phyloP scores from a whole-genome alignment of 331 rosid genomes.

The Telfairia occidentalis region DNA sequence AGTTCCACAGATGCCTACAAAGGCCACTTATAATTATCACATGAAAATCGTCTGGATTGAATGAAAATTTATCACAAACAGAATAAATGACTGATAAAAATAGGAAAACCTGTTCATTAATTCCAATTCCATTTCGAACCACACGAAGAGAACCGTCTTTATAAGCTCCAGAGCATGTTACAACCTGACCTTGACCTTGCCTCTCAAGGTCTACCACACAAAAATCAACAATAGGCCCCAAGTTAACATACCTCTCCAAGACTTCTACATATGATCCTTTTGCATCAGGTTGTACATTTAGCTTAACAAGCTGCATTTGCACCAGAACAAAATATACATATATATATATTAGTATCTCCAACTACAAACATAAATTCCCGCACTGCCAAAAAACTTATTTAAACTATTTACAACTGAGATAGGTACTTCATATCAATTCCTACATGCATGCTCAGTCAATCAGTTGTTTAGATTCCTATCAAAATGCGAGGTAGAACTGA shows the following conservation, averaged over 20 bases:
- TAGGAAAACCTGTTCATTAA: conserved; percentile 75
- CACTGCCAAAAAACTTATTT: background rate
- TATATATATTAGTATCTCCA: conserved; percentile 14
- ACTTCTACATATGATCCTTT: conserved; percentile 95
- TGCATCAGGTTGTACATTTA: conserved; percentile 67
- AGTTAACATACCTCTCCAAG: conserved; percentile 81
- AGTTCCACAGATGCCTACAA: conserved; percentile 92
- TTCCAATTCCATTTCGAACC: conserved; percentile 87
- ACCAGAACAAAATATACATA: conserved; percentile 21
- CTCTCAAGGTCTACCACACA: conserved; percentile 98
- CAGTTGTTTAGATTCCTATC: background rate
- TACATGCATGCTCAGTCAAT: background rate
- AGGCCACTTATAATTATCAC: conserved; percentile 14
- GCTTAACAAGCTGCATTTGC: conserved; percentile 70
- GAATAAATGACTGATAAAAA: background rate
- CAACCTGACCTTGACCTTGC: conserved; percentile 99
- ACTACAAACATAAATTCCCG: background rate
- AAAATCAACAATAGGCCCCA: conserved; percentile 96
- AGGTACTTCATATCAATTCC: background rate
- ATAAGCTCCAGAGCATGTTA: conserved; percentile 97
- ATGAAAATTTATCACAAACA: background rate
- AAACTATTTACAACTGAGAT: background rate
- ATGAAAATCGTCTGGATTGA: background rate
- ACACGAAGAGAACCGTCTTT: conserved; percentile 98
- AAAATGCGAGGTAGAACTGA: background rate